These are phyloP conservation scores for Fraxinus velutina DNA, from an alignment of 305 asterid genomes.

Conservation along the genomic window DNA sequence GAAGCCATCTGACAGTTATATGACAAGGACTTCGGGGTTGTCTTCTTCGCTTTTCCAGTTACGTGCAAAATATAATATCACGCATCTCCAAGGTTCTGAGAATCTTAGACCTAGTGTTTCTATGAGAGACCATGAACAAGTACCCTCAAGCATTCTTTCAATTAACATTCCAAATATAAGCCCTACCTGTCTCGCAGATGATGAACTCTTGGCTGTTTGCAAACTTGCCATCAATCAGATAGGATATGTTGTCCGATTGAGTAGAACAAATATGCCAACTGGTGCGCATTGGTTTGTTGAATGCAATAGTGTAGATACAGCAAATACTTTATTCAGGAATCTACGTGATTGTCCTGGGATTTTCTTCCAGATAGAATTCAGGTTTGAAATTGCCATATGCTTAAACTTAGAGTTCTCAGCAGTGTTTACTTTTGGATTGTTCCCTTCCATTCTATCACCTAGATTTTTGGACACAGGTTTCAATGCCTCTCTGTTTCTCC, in stretches of 20 bases:
- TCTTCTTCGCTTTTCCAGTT: conserved; percentile 46
- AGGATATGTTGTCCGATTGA: conserved; percentile 53
- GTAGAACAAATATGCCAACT: conserved; percentile 39
- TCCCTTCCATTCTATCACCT: not conserved
- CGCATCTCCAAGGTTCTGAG: conserved; percentile 37
- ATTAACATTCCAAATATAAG: conserved; percentile 43
- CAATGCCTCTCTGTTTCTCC: not conserved
- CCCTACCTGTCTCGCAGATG: conserved; percentile 46
- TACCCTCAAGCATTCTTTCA: conserved; percentile 41
- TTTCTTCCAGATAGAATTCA: conserved; percentile 63
- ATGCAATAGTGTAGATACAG: conserved; percentile 54
- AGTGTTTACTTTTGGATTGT: conserved; percentile 2
- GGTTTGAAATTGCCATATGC: conserved; percentile 34
- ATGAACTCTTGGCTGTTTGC: conserved; percentile 54
- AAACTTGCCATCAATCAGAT: conserved; percentile 48
- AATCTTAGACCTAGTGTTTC: conserved; percentile 32
- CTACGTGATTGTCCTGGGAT: conserved; percentile 52
- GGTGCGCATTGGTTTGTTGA: conserved; percentile 60
- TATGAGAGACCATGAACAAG: conserved; percentile 40
- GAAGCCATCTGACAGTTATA: conserved; percentile 47
- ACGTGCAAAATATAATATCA: conserved; percentile 47
- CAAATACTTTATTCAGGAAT: conserved; percentile 47
- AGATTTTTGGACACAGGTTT: not conserved
- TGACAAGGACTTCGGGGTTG: conserved; percentile 45
- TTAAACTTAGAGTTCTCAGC: conserved; percentile 1